phyloP scores from a whole-genome alignment of 2,329 filamentous ascomycete genomes.

The Fusarium newnesense region DNA sequence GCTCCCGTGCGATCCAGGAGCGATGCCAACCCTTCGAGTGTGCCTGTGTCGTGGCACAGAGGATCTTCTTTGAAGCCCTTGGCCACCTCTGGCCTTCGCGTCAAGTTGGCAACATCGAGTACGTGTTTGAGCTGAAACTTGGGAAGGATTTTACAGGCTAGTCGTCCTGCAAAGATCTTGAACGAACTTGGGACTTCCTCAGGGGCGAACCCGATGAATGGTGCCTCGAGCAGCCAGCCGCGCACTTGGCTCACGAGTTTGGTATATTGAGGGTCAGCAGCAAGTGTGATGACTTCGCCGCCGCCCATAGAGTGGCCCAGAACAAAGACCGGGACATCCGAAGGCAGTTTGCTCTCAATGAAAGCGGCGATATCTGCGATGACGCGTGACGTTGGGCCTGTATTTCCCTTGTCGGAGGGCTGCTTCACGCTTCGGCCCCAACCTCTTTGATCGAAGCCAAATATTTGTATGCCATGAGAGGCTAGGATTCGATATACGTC shows the following conservation, averaged over 20 bases:
- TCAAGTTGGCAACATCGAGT: slow-evolving; percentile 72
- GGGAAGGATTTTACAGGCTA: slow-evolving; percentile 76
- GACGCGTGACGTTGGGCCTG: slow-evolving; percentile 78
- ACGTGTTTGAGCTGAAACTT: slow-evolving; percentile 72
- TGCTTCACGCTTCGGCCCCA: slow-evolving; percentile 81
- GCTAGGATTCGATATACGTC: slow-evolving; percentile 78
- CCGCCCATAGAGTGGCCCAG: slow-evolving; percentile 95
- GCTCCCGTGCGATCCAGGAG: slow-evolving; percentile 78
- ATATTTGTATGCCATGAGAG: slow-evolving; percentile 76
- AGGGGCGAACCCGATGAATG: slow-evolving; percentile 79
- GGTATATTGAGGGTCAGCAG: slow-evolving; percentile 60
- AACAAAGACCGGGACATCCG: slow-evolving; percentile 76
- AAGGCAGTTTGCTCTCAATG: slow-evolving; percentile 67
- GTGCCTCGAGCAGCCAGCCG: slow-evolving; percentile 81
- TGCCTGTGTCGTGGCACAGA: slow-evolving; percentile 85
- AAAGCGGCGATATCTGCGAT: slow-evolving; percentile 83
- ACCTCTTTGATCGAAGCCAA: slow-evolving; percentile 86
- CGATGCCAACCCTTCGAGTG: slow-evolving; percentile 80
- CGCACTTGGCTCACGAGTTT: slow-evolving; percentile 69
- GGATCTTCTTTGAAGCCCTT: slow-evolving; percentile 71
- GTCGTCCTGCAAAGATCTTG: slow-evolving; percentile 72
- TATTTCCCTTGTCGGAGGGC: slow-evolving; percentile 73
- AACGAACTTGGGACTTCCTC: slow-evolving; percentile 70
- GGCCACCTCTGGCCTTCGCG: slow-evolving; percentile 72
- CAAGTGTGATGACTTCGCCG: slow-evolving; percentile 74